Conservation (phyloP, 2,329 filamentous ascomycete species). For the Penicillium sp. region DNA sequence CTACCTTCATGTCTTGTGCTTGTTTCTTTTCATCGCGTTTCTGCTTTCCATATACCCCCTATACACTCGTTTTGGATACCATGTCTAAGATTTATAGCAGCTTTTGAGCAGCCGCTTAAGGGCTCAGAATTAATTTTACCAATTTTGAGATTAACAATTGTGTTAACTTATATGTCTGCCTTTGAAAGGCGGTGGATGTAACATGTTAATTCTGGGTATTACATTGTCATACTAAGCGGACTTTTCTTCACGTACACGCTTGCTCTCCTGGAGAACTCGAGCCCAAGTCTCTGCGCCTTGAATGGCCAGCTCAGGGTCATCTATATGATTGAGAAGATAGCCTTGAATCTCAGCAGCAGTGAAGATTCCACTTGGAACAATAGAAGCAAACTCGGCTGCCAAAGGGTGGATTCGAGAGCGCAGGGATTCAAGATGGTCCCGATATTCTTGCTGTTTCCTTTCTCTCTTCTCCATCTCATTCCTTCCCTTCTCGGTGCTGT, state of each 20-base stretch:
- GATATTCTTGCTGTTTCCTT: not conserved
- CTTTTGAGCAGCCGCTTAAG: not conserved
- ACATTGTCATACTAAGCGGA: not conserved
- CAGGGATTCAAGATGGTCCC: conserved; percentile 10
- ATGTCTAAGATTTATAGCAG: not conserved
- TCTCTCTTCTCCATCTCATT: not conserved
- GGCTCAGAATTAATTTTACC: not conserved
- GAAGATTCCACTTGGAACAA: conserved; percentile 35
- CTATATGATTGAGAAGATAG: conserved; percentile 39
- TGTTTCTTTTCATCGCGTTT: not conserved
- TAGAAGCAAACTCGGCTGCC: conserved; percentile 32
- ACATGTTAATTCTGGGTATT: not conserved
- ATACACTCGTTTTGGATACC: not conserved
- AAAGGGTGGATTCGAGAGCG: conserved; percentile 22
- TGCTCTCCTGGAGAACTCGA: conserved; percentile 24
- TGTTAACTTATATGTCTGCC: too few species aligned
- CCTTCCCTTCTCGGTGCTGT: conserved; percentile 4
- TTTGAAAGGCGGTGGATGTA: not conserved
- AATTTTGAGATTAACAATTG: not conserved
- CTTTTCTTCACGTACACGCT: conserved; percentile 17
- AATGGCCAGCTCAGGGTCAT: conserved; percentile 32
- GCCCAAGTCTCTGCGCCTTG: conserved; percentile 33
- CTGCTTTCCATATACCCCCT: not conserved
- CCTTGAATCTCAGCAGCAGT: conserved; percentile 44
- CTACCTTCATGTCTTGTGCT: not conserved